Conservation (phyloP, 768 basidiomycete genomes). For the Tricholoma matsutake region DNA sequence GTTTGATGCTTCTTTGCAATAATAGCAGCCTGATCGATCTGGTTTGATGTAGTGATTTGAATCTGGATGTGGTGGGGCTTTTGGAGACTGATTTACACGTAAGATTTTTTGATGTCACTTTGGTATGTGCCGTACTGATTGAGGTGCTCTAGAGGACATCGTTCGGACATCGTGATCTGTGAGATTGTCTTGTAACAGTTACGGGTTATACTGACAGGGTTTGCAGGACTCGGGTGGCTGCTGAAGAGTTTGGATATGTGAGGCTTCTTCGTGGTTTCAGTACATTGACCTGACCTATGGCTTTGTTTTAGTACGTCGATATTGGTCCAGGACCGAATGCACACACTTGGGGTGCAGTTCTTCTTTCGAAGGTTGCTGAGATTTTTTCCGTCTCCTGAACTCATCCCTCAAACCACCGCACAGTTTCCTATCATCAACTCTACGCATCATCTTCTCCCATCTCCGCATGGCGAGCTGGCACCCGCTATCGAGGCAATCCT, state of each 20-base stretch:
- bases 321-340: slow-evolving; percentile 84
- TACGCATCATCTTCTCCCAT: slow-evolving; percentile 83
- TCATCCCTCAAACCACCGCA: not conserved
- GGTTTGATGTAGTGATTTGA: slow-evolving; percentile 55
- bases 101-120: slow-evolving; percentile 24
- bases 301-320: slow-evolving; percentile 67
- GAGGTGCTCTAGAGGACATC: slow-evolving; percentile 31
- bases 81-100: slow-evolving; percentile 87
- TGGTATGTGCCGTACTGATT: not conserved
- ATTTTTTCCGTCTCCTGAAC: not conserved
- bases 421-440: slow-evolving; percentile 88
- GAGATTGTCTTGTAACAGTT: slow-evolving; percentile 1
- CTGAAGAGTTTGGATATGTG: slow-evolving; percentile 81
- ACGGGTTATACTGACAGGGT: slow-evolving; percentile 1
- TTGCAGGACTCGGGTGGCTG: slow-evolving; percentile 66
- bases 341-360: slow-evolving; percentile 86
- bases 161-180: slow-evolving; percentile 87
- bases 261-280: slow-evolving; percentile 23
- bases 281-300: not conserved
- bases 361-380: slow-evolving; percentile 66
- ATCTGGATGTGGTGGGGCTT: slow-evolving; percentile 82
- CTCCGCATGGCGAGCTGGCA: slow-evolving; percentile 81
- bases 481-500: slow-evolving; percentile 87
- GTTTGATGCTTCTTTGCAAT: slow-evolving; percentile 2
- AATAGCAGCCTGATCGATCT: not conserved